Percentiles rank a stretch among this genome's conserved stretches.
Conservation (phyloP, 768 basidiomycete species). For the Psilocybe cubensis region DNA sequence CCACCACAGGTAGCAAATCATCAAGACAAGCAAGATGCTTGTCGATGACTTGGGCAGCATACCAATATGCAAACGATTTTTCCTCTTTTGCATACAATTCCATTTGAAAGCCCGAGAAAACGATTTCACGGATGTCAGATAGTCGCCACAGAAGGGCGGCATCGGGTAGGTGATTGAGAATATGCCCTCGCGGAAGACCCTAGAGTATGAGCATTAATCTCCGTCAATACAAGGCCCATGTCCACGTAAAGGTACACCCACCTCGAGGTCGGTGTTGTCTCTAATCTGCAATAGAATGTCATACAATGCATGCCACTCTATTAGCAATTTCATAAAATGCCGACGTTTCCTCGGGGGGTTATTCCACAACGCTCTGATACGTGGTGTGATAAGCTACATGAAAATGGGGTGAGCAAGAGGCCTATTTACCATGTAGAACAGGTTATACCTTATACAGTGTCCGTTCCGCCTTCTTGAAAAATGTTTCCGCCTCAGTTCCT, state of each 20-base stretch:
- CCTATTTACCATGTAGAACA: not conserved
- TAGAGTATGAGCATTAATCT: slow-evolving; percentile 13
- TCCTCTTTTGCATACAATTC: slow-evolving; percentile 74
- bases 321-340: slow-evolving; percentile 61
- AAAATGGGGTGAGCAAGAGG: not conserved
- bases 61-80: slow-evolving; percentile 79
- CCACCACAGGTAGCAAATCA: slow-evolving; percentile 40
- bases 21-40: slow-evolving; percentile 59
- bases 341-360: slow-evolving; percentile 73
- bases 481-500: slow-evolving; percentile 30
- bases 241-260: slow-evolving; percentile 17
- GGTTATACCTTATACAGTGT: slow-evolving; percentile 43
- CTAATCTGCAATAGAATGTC: slow-evolving; percentile 43
- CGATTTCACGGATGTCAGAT: slow-evolving; percentile 62
- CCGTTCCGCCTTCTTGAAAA: slow-evolving; percentile 45
- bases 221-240: not conserved
- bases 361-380: slow-evolving; percentile 64
- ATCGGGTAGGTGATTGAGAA: slow-evolving; percentile 46
- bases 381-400: slow-evolving; percentile 58
- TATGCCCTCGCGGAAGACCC: slow-evolving; percentile 34
- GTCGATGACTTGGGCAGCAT: slow-evolving; percentile 58
- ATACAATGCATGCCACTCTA: slow-evolving; percentile 71
- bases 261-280: slow-evolving; percentile 32
- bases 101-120: slow-evolving; percentile 78
- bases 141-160: slow-evolving; percentile 63